Conservation (phyloP, 2,329 filamentous ascomycete species). For the Biscogniauxia mediterranea region DNA sequence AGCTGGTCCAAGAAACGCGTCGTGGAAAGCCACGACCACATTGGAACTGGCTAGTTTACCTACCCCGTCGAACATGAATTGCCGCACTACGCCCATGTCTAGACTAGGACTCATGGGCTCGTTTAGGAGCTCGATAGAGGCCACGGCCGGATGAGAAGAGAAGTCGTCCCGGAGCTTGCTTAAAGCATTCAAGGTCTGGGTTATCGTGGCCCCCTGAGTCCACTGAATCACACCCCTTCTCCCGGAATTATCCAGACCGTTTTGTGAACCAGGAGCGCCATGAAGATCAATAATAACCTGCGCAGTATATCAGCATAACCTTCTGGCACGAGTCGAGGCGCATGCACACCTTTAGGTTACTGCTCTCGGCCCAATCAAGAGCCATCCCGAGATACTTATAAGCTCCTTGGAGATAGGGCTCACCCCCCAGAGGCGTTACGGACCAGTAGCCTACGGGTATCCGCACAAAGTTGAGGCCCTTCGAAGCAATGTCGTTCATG, state of each 20-base stretch:
- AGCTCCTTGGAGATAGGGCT: constrained; percentile 44
- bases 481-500: constrained; percentile 54
- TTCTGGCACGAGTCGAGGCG: neutral
- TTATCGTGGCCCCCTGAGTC: constrained; percentile 21
- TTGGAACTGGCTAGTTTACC: constrained; percentile 55
- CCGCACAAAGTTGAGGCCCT: constrained; percentile 58
- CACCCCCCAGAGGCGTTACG: constrained; percentile 46
- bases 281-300: constrained; percentile 61
- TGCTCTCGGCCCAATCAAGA: constrained; percentile 53
- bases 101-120: constrained; percentile 62
- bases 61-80: constrained; percentile 13
- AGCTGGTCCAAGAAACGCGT: constrained; percentile 69
- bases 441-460: constrained; percentile 62
- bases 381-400: constrained; percentile 51
- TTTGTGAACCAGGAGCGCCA: constrained; percentile 55
- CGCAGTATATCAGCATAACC: constrained; percentile 25
- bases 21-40: constrained; percentile 63
- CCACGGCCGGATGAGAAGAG: constrained; percentile 47
- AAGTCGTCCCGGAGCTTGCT: constrained; percentile 47
- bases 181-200: constrained; percentile 50
- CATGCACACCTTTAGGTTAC: constrained; percentile 21
- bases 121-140: constrained; percentile 67
- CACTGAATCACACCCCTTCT: constrained; percentile 40
- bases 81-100: constrained; percentile 49
- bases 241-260: constrained; percentile 63